These are phyloP conservation scores for Aeschynomene evenia DNA, from an alignment of 306 rosid genomes.

Conservation along the genomic window DNA sequence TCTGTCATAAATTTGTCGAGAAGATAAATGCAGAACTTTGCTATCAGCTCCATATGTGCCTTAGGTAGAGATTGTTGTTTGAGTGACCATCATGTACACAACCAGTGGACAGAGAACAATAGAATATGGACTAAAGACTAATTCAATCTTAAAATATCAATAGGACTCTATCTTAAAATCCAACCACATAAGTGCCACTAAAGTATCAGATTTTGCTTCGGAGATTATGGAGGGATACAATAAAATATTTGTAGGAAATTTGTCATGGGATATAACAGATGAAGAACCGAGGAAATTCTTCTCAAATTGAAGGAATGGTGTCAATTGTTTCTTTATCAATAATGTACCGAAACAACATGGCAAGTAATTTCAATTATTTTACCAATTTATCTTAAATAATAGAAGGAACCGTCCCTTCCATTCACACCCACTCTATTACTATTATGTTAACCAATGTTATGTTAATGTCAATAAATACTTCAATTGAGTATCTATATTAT, in stretches of 20 bases:
- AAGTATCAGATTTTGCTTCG: constrained; percentile 67
- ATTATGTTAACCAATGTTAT: constrained; percentile 4
- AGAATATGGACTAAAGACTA: too few species aligned
- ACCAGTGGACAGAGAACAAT: constrained; percentile 38
- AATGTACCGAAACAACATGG: constrained; percentile 17
- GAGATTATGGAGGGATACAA: constrained; percentile 76
- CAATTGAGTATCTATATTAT: too few species aligned
- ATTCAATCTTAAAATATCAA: too few species aligned
- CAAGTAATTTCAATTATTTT: constrained; percentile 14
- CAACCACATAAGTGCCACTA: constrained; percentile 66
- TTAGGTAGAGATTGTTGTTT: constrained; percentile 35
- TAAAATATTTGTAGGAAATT: constrained; percentile 82
- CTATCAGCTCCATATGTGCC: constrained; percentile 53
- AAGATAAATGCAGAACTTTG: constrained; percentile 72
- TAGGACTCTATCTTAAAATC: constrained; percentile 73
- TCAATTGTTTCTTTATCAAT: too few species aligned
- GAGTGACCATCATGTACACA: constrained; percentile 32
- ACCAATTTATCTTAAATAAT: neutral
- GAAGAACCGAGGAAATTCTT: constrained; percentile 67
- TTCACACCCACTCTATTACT: neutral
- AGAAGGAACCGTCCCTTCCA: neutral
- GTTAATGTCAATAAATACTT: constrained; percentile 15
- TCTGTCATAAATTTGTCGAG: constrained; percentile 59
- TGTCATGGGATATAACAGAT: constrained; percentile 85
- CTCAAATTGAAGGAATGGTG: too few species aligned